Percentiles rank a stretch among this genome's conserved stretches.
These are phyloP conservation scores for Leccinum pachyderme DNA, from an alignment of 1,284 basidiomycete genomes.

Conservation along the genomic window DNA sequence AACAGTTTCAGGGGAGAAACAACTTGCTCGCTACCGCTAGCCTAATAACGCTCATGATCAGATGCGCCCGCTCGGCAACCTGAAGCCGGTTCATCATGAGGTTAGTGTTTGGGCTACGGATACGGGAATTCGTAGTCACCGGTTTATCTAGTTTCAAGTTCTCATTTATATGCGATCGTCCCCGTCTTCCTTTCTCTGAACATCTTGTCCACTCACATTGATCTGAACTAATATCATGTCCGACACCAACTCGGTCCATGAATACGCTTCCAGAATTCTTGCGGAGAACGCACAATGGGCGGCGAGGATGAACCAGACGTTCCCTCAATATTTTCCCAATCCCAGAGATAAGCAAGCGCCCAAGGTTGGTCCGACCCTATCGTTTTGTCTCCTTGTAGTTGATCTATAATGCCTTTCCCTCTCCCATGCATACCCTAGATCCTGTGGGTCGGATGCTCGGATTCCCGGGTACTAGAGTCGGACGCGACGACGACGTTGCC, in stretches of 20 bases:
- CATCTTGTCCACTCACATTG: no score
- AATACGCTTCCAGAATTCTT: not conserved
- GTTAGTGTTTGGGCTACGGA: no score
- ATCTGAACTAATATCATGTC: not conserved
- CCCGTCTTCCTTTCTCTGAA: no score
- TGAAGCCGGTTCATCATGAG: no score
- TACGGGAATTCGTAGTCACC: no score
- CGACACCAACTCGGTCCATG: not conserved
- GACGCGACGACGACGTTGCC: slow-evolving; percentile 40
- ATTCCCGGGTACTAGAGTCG: slow-evolving; percentile 47
- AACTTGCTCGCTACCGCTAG: no score
- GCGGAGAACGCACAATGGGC: slow-evolving; percentile 21
- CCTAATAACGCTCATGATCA: no score
- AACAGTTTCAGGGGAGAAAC: no score
- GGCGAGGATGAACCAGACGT: slow-evolving; percentile 21
- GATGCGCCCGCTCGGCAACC: no score
- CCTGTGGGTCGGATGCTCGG: slow-evolving; percentile 57
- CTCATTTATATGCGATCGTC: no score
- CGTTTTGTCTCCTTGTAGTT: not conserved
- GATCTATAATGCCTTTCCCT: not conserved
- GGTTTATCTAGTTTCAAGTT: no score
- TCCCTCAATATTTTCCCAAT: slow-evolving; percentile 25
- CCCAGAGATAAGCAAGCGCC: slow-evolving; percentile 14
- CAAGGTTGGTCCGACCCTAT: slow-evolving; percentile 8
- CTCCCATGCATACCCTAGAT: slow-evolving; percentile 24